Evolutionary conservation across 306 rosid genomes (phyloP).

Genomic region (Sesbania bispinosa): DNA sequence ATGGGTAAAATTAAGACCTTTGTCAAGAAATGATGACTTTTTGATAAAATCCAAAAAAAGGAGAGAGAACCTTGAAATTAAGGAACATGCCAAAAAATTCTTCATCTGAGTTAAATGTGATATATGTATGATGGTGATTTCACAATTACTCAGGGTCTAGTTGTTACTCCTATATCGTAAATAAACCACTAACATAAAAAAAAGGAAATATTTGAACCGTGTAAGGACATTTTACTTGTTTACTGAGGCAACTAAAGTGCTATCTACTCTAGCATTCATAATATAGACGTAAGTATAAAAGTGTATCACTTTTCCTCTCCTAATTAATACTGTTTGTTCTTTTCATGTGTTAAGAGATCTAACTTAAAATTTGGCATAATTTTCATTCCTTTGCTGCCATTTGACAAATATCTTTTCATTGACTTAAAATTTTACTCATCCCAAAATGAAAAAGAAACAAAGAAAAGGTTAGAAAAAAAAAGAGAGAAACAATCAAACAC

Average conservation of each 20-base stretch:
- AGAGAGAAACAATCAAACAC: background rate
- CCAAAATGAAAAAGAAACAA: background rate
- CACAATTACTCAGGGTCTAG: background rate
- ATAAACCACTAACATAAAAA: too few relatives aligned
- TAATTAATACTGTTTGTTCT: background rate
- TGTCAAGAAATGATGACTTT: too few relatives aligned
- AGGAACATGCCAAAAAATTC: background rate
- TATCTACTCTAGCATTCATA: too few relatives aligned
- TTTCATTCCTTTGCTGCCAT: background rate
- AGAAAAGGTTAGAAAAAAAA: background rate
- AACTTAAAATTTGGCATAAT: background rate
- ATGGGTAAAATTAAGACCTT: background rate
- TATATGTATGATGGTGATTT: background rate
- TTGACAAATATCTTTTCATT: background rate
- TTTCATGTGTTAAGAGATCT: background rate
- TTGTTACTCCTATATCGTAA: too few relatives aligned
- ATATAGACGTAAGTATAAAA: background rate
- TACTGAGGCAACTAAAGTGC: too few relatives aligned
- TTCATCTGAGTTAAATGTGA: background rate
- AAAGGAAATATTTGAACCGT: background rate
- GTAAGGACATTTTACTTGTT: background rate
- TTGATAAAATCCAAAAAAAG: background rate
- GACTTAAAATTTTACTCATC: background rate
- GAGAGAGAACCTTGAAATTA: background rate
- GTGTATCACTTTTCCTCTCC: background rate